A percentile compares a stretch with the other conserved stretches of the same genome.
Evolutionary conservation across 1,284 basidiomycete species (phyloP).

Genomic region (Hypsizygus ulmarius): DNA sequence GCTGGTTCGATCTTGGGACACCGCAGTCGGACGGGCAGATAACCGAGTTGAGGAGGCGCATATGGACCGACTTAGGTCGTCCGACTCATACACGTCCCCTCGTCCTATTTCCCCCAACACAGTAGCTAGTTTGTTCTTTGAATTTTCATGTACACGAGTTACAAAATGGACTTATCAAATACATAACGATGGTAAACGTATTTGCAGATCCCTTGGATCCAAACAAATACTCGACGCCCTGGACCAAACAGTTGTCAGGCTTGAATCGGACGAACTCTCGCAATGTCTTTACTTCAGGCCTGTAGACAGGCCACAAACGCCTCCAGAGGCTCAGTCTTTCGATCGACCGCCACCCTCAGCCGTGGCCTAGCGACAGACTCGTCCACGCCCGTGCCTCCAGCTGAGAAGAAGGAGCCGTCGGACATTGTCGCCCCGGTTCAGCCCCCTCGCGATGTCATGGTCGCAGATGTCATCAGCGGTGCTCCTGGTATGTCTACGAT

Average conservation of each 20-base stretch:
- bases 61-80: no score
- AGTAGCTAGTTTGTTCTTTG: no score
- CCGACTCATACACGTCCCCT: no score
- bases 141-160: no score
- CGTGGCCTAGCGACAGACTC: conserved; percentile 27
- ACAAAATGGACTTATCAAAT: no score
- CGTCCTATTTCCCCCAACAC: no score
- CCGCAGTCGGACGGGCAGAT: no score
- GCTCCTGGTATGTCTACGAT: conserved; percentile 59
- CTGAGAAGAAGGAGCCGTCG: conserved; percentile 24
- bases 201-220: no score
- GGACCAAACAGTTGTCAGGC: not conserved
- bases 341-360: conserved; percentile 12
- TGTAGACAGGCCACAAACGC: conserved; percentile 25
- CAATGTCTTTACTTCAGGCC: conserved; percentile 35
- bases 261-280: conserved; percentile 10
- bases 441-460: conserved; percentile 56
- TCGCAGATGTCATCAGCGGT: conserved; percentile 76
- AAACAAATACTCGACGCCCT: not conserved
- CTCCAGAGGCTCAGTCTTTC: conserved; percentile 19
- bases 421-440: conserved; percentile 36
- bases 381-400: conserved; percentile 15
- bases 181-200: no score
- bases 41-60: no score
- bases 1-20: no score